Base-by-base conservation (phyloP, 768 basidiomycete genomes). In the Russula emetica region DNA sequence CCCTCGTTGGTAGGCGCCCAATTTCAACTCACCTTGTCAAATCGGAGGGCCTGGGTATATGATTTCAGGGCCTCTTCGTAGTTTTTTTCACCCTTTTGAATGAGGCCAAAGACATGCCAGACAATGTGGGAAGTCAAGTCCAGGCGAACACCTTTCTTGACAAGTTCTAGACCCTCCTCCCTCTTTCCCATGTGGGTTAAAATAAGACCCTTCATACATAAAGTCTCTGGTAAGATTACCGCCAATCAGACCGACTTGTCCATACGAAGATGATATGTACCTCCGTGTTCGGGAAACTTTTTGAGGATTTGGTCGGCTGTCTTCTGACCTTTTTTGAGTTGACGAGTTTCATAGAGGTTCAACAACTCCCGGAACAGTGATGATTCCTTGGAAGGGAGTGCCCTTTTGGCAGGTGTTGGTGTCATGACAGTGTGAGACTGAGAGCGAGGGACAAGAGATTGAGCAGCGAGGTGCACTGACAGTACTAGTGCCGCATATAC, bases 21-120 rank as follows among this genome's bases (percentile, higher is more conserved):
- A 47, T 52, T 63, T 28, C 50, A 18, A 72, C 82, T 69, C 70
- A 96, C 95, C 78, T 88, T 88, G 77, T 98, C 97, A 70, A 90
- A 91, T 64, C 83, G 82, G 67, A 95, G 78, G 2, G 95, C 96
- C 77, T 92, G 90, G 2, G 82, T 85, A 74, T 98, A 98, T 28
- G 94, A 94, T 71, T 94, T 91, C 70, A 93, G 80, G 0, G 97
- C 94, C 71, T 95, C 94, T 68, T 92, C 92, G 70, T 93, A 98
- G 72, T 96, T 93, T 75, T 90, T 94, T 73, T 97, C 91, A 10
- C 88, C 88, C 74, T 96, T 93, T 74, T 94, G 90, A 24, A 97
- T 85, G 70, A 99, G 87, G 30, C 94, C 97, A 73, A 93, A 90
- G 67, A 98, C 96, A 75, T 99, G 97, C 95, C 97, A 98, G 72